phyloP scores from a whole-genome alignment of 2,329 filamentous ascomycete genomes.

The Scedosporium minutisporum region DNA sequence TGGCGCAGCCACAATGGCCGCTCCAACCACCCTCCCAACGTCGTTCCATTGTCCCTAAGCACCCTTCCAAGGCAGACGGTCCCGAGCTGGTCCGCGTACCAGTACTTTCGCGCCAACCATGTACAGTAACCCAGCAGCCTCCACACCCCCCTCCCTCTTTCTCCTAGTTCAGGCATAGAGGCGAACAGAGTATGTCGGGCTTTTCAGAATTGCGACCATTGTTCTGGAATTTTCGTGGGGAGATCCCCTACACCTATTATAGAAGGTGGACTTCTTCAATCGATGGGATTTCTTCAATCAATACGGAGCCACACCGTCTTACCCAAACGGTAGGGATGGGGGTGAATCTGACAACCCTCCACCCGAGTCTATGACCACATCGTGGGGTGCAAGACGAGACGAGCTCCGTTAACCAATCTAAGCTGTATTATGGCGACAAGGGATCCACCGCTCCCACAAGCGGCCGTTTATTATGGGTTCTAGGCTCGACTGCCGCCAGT shows the following conservation, averaged over 20 bases:
- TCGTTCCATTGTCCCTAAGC: not conserved
- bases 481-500: not conserved
- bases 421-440: conserved; percentile 1
- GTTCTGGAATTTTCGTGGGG: conserved; percentile 3
- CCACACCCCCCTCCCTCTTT: not conserved
- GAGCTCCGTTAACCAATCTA: not conserved
- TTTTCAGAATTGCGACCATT: not conserved
- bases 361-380: not conserved
- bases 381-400: not conserved
- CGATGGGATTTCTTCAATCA: not conserved
- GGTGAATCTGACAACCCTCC: not conserved
- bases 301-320: conserved; percentile 1
- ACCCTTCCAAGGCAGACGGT: not conserved
- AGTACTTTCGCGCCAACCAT: conserved; percentile 2
- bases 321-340: not conserved
- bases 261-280: not conserved
- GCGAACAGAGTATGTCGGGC: not conserved
- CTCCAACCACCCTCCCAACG: not conserved
- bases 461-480: conserved; percentile 1
- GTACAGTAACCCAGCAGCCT: not conserved
- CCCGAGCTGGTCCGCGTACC: not conserved
- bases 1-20: not conserved
- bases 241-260: not conserved
- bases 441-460: conserved; percentile 1
- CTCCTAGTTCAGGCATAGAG: not conserved